Percentiles rank a stretch among this genome's conserved stretches.
phyloP scores from a whole-genome alignment of 805 yeast genomes.

The Barnettozyma wickerhamii region DNA sequence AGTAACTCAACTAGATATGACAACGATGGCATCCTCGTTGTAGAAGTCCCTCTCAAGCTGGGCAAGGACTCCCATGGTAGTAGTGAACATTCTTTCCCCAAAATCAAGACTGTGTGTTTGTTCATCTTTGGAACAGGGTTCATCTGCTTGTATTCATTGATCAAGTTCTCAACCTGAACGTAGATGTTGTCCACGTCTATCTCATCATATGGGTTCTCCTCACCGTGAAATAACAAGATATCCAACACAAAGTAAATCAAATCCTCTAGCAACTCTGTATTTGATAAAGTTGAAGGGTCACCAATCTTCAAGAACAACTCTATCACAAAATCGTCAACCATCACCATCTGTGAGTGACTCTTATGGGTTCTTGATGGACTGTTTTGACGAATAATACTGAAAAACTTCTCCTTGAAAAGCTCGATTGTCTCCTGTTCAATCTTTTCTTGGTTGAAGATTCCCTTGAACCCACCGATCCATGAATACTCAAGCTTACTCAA shows the following conservation, averaged over 20 bases:
- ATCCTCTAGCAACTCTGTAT: constrained; percentile 51
- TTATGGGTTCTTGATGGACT: constrained; percentile 46
- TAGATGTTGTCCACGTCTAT: constrained; percentile 54
- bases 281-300: constrained; percentile 27
- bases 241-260: constrained; percentile 60
- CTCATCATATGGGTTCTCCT: constrained; percentile 59
- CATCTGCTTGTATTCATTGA: constrained; percentile 30
- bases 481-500: constrained; percentile 51
- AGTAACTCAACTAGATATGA: constrained; percentile 36
- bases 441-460: constrained; percentile 45
- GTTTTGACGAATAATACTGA: constrained; percentile 37
- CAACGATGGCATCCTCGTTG: constrained; percentile 74
- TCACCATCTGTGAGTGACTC: constrained; percentile 27
- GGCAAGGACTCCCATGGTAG: constrained; percentile 91
- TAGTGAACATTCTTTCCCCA: constrained; percentile 58
- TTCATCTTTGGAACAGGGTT: constrained; percentile 12
- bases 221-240: constrained; percentile 57
- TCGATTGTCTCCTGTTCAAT: constrained; percentile 25
- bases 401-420: constrained; percentile 35
- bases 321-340: constrained; percentile 42
- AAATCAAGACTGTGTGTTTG: constrained; percentile 63
- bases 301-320: constrained; percentile 49
- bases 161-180: constrained; percentile 45
- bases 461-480: constrained; percentile 78
- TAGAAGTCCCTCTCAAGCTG: constrained; percentile 46